Evolutionary conservation across 2,329 filamentous ascomycete species (phyloP), one percentile per base, ranked within the genome.

Genomic region (Phyllosticta citribraziliensis): DNA sequence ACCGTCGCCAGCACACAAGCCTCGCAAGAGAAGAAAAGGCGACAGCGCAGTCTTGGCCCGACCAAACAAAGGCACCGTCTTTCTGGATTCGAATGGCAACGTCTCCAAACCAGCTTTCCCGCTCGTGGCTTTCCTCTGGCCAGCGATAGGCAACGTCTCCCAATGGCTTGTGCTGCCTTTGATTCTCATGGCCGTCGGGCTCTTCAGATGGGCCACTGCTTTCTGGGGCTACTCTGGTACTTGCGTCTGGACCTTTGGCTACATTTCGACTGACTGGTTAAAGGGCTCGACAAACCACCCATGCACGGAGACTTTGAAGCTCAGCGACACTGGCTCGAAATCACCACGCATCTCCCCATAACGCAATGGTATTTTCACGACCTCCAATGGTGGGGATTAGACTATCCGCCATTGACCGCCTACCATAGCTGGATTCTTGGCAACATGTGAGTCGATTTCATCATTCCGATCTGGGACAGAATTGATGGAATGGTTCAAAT

Each of bases 361-460:
- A 94, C 91, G 11, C 88, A 94, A 73, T 99, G 95, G 94, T 99
- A 99, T 75, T 96, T 96, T 71, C 91, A 99, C 73, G 92, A 99
- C 72, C 79, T 97, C 53, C 82, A 93, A 70, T 99, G 93, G 87
- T 99, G 94, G 94, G 95, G 95, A 0, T 82, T 99, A 66, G 94
- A 99, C 76, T 99, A 99, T 73, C 94, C 94, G 61, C 94, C 94
- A 58, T 82, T 99, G 76, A 99, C 94, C 58, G 95, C 94, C 57
- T 99, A 99, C 76, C 94, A 99, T 75, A 97, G 92, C 78, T 97
- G 92, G 93, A 71, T 94, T n/a, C 78, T 95, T 64, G 94, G 94
- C 65, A 88, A 88, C 75, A 83, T 97, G 79, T 85, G 76, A 65
- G 81, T 72, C n/a, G 30, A 17, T 9, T 33, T 25, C 20, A 8